These are phyloP conservation scores for Mayamaea pseudoterrestris DNA, from an alignment of 108 stramenopile species.

Conservation along the genomic window DNA sequence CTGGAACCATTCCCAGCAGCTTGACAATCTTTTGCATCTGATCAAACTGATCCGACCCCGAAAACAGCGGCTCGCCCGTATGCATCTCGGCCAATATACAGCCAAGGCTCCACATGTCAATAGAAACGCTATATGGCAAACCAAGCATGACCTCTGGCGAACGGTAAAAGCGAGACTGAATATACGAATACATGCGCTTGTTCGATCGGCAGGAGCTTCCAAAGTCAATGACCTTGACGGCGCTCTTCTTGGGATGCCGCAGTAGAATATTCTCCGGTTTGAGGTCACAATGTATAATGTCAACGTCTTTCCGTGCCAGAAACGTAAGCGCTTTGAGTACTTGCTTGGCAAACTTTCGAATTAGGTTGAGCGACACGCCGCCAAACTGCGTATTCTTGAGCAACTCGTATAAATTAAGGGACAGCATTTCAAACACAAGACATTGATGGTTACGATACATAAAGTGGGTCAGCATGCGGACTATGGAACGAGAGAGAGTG, in stretches of 20 bases:
- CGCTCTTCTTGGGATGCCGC: conserved; percentile 86
- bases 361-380: conserved; percentile 91
- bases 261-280: conserved; percentile 99
- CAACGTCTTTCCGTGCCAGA: conserved; percentile 80
- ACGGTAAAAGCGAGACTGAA: conserved; percentile 97
- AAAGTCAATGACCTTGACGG: conserved; percentile 97
- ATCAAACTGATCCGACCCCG: conserved; percentile 93
- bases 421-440: conserved; percentile 96
- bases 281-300: conserved; percentile 97
- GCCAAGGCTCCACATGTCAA: conserved; percentile 99
- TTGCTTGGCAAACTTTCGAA: conserved; percentile 96
- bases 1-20: conserved; percentile 88
- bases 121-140: conserved; percentile 85
- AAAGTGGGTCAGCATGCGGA: conserved; percentile 86
- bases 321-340: conserved; percentile 86
- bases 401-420: conserved; percentile 94
- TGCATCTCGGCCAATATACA: conserved; percentile 99
- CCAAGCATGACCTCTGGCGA: conserved; percentile 98
- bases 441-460: conserved; percentile 90
- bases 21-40: conserved; percentile 93
- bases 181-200: conserved; percentile 94
- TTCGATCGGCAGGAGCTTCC: conserved; percentile 88
- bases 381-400: conserved; percentile 93
- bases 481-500: conserved; percentile 14
- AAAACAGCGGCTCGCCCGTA: conserved; percentile 95